phyloP scores from a whole-genome alignment of 805 yeast species.

The Teunomyces kruisii region DNA sequence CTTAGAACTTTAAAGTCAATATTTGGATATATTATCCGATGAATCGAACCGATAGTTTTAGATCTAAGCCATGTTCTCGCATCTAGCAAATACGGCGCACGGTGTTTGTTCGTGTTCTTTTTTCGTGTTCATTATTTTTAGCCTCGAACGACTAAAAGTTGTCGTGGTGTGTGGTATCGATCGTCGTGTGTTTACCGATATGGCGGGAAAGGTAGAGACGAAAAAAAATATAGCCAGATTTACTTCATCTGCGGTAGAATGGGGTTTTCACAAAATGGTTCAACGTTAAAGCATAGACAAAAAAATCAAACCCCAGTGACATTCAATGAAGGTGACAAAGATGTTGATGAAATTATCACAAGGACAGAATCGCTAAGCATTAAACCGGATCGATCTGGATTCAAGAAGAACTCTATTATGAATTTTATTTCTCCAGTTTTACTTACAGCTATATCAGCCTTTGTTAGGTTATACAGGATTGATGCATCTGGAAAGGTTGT shows the following conservation, averaged over 20 bases:
- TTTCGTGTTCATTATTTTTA: too few species aligned
- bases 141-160: too few species aligned
- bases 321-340: slow-evolving; percentile 3
- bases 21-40: too few species aligned
- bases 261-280: background rate
- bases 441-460: slow-evolving; percentile 13
- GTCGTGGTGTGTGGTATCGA: too few species aligned
- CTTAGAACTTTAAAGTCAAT: too few species aligned
- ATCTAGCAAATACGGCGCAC: too few species aligned
- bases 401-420: background rate
- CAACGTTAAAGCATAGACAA: slow-evolving; percentile 1
- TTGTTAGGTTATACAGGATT: slow-evolving; percentile 59
- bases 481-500: slow-evolving; percentile 60
- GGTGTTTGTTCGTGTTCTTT: too few species aligned
- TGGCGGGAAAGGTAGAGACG: background rate
- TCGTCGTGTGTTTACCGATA: background rate
- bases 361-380: slow-evolving; percentile 12
- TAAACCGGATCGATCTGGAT: background rate
- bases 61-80: too few species aligned
- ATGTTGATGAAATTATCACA: slow-evolving; percentile 11
- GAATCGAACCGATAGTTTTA: too few species aligned
- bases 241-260: background rate
- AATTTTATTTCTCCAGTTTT: slow-evolving; percentile 8
- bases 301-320: background rate
- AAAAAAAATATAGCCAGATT: background rate